Percentiles rank a stretch among this genome's conserved stretches.
Evolutionary conservation across 179 eudicot genomes (phyloP).

Genomic region (Dionaea muscipula): DNA sequence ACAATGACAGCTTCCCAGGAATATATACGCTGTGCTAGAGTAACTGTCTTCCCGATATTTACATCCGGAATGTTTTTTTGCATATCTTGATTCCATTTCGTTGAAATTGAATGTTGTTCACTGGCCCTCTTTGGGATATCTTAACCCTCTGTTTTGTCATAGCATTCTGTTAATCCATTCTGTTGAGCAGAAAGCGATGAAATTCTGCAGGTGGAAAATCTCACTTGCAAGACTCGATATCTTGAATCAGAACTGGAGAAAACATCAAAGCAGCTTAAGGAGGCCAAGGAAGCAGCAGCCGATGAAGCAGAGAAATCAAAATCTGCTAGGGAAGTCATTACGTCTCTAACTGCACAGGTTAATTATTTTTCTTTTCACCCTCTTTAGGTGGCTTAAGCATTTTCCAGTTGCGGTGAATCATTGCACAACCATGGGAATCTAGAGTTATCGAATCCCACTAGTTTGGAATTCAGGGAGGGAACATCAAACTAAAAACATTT

Average conservation of each 20-base stretch:
- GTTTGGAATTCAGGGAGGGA: background rate
- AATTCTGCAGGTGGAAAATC: constrained; percentile 50
- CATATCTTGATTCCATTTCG: no score
- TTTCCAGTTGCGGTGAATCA: background rate
- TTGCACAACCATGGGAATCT: background rate
- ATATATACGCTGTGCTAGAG: no score
- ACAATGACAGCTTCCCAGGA: no score
- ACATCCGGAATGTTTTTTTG: no score
- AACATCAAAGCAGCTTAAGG: constrained; percentile 50
- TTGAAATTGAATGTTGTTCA: no score
- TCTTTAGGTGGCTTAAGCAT: background rate
- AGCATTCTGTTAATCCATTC: background rate
- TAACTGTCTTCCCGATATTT: no score
- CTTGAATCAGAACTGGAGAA: constrained; percentile 65
- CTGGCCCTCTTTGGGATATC: no score
- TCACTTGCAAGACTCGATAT: constrained; percentile 33
- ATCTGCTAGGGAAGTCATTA: constrained; percentile 84
- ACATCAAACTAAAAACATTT: background rate
- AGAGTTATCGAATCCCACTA: background rate
- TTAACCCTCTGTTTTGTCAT: no score
- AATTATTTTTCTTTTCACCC: constrained; percentile 5
- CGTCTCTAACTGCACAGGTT: constrained; percentile 78
- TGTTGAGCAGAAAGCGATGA: background rate
- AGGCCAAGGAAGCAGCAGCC: constrained; percentile 47
- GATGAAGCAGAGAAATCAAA: constrained; percentile 78